Evolutionary conservation across 129 eudicot genomes (phyloP).

Genomic region (Mikania micrantha): DNA sequence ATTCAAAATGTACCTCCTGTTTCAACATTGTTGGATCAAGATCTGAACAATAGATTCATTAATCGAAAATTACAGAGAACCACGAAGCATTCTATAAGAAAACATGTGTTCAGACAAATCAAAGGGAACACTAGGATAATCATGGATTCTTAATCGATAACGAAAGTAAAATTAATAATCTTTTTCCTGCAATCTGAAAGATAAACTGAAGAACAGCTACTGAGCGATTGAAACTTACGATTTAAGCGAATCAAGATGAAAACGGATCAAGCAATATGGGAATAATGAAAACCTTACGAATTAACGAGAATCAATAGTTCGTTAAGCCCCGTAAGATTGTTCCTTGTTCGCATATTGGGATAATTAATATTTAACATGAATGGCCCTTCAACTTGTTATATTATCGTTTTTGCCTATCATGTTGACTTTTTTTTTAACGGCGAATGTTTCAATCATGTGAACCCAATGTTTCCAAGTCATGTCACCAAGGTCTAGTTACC

Average conservation of each 20-base stretch:
- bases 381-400: conserved; percentile 7
- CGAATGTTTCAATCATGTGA: too few relatives aligned
- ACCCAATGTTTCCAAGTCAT: too few relatives aligned
- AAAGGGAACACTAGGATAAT: conserved; percentile 1
- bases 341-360: conserved; percentile 16
- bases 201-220: not conserved
- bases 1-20: conserved; percentile 4
- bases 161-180: not conserved
- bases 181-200: not conserved
- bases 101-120: conserved; percentile 8
- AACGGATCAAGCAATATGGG: conserved; percentile 12
- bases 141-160: conserved; percentile 7
- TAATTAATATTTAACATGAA: not conserved
- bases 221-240: conserved; percentile 13
- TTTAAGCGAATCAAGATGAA: conserved; percentile 7
- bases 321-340: not conserved
- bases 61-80: not conserved
- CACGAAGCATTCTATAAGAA: not conserved
- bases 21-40: conserved; percentile 11
- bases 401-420: not conserved
- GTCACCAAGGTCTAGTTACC: too few relatives aligned
- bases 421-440: too few relatives aligned
- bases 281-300: not conserved
- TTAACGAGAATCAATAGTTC: not conserved
- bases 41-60: not conserved